phyloP scores from a whole-genome alignment of 2,329 filamentous ascomycete species.

The Colletotrichum cordylinicola region DNA sequence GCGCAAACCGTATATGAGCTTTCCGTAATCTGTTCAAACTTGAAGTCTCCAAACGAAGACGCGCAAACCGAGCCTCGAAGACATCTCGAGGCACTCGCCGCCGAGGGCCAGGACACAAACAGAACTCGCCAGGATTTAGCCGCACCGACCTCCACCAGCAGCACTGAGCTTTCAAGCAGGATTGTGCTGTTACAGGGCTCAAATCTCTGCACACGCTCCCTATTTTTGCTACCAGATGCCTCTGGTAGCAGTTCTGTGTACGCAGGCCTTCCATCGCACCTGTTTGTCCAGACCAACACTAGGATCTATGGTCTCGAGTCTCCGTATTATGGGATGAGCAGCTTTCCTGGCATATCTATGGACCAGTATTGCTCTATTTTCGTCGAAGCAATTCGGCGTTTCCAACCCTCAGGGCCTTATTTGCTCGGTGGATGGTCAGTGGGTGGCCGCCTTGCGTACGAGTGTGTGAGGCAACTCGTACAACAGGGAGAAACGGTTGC shows the following conservation, averaged over 20 bases:
- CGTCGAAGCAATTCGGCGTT: neutral
- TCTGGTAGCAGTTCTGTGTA: neutral
- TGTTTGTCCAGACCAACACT: neutral
- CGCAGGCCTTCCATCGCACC: neutral
- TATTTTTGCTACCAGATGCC: neutral
- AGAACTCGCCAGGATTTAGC: neutral
- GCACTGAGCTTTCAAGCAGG: neutral
- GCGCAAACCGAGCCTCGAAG: neutral
- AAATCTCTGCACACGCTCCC: neutral
- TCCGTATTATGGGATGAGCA: neutral
- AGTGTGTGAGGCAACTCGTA: neutral
- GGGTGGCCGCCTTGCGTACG: neutral
- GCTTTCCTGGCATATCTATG: neutral
- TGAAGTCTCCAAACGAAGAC: fast-evolving
- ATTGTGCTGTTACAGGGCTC: neutral
- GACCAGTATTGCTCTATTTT: neutral
- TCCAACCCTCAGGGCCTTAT: neutral
- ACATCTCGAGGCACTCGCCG: neutral
- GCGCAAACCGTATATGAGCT: neutral
- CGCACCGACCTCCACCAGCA: neutral
- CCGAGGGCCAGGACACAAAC: neutral
- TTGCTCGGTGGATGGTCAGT: neutral
- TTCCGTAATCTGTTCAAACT: neutral
- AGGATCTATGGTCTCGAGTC: neutral
- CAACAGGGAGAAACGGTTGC: neutral